These are phyloP conservation scores for Calocybe indica DNA, from an alignment of 768 basidiomycete species.

Conservation along the genomic window DNA sequence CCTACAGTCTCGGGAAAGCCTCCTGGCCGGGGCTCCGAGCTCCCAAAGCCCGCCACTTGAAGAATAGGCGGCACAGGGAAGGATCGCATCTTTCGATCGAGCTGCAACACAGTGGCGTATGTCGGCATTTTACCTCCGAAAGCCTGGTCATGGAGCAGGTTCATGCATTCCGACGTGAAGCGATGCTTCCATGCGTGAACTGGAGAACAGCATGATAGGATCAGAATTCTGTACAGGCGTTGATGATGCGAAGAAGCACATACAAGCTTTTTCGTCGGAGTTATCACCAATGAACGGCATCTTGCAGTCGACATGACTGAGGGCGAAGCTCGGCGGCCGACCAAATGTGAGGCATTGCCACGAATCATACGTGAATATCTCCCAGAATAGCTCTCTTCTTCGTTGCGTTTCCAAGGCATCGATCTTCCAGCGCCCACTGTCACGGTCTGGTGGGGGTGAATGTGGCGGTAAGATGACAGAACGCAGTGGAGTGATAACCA, in stretches of 20 bases:
- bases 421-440: conserved; percentile 61
- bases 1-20: conserved; percentile 43
- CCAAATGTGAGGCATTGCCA: conserved; percentile 66
- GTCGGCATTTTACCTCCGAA: conserved; percentile 66
- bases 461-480: conserved; percentile 3
- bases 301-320: conserved; percentile 62
- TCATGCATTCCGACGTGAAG: conserved; percentile 65
- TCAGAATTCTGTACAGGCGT: conserved; percentile 1
- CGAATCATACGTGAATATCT: conserved; percentile 48
- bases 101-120: conserved; percentile 60
- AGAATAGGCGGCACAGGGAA: conserved; percentile 62
- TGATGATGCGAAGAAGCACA: conserved; percentile 15
- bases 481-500: conserved; percentile 7
- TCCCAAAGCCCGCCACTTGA: conserved; percentile 66
- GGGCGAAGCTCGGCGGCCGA: conserved; percentile 62
- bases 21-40: conserved; percentile 38
- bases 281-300: conserved; percentile 46
- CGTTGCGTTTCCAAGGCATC: conserved; percentile 52
- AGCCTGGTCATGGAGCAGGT: conserved; percentile 62
- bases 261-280: conserved; percentile 55
- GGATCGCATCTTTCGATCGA: conserved; percentile 61
- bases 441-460: conserved; percentile 43
- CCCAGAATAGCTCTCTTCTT: conserved; percentile 68
- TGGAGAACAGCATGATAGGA: conserved; percentile 13
- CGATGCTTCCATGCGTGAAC: conserved; percentile 69